Conservation (phyloP, 805 yeast species). For the Schizosaccharomyces lindneri region DNA sequence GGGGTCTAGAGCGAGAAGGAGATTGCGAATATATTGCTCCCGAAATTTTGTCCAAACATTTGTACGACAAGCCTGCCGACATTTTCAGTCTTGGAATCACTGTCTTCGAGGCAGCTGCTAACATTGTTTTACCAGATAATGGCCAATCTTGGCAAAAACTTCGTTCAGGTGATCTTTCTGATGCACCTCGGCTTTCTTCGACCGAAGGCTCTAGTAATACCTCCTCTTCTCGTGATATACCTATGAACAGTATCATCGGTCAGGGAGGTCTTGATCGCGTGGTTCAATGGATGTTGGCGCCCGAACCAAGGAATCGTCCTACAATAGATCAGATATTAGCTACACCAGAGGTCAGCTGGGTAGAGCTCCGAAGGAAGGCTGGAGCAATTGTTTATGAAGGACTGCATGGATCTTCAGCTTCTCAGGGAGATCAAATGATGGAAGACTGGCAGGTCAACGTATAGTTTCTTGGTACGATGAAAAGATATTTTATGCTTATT, state of each 20-base stretch:
- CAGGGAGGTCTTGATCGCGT: constrained; percentile 32
- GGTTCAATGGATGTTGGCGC: constrained; percentile 75
- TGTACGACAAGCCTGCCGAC: constrained; percentile 80
- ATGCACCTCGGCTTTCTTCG: constrained; percentile 23
- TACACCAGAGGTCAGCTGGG: constrained; percentile 47
- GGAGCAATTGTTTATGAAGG: constrained; percentile 93
- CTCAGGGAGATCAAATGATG: not conserved
- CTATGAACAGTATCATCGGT: not conserved
- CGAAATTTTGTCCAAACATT: constrained; percentile 60
- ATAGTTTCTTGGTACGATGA: not conserved
- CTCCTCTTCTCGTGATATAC: not conserved
- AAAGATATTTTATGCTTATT: too few relatives aligned
- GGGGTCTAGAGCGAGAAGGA: constrained; percentile 71
- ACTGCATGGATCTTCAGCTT: constrained; percentile 54
- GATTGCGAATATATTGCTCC: constrained; percentile 96
- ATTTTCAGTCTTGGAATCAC: constrained; percentile 83
- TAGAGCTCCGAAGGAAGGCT: constrained; percentile 59
- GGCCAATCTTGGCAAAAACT: constrained; percentile 92
- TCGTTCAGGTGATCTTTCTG: constrained; percentile 82
- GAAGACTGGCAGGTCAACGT: not conserved
- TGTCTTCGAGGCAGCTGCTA: constrained; percentile 87
- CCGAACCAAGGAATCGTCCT: constrained; percentile 62
- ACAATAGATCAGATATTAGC: constrained; percentile 46
- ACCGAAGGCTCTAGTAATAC: not conserved
- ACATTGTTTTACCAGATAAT: constrained; percentile 80